A percentile compares a stretch with the other conserved stretches of the same genome.
phyloP scores from a whole-genome alignment of 2,329 filamentous ascomycete species.

The Aspergillus novoparasiticus region DNA sequence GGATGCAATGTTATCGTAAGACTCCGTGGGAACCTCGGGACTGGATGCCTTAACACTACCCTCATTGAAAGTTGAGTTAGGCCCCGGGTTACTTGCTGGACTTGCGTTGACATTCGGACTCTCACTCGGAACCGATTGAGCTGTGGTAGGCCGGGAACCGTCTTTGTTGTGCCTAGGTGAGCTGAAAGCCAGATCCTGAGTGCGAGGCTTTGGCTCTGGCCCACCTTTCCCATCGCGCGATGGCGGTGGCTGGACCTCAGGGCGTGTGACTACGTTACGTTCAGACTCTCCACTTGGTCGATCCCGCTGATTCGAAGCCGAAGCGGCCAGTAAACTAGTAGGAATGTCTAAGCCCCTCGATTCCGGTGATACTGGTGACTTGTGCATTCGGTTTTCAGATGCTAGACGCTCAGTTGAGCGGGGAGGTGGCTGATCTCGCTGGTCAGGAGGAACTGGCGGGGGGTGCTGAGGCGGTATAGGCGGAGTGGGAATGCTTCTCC shows the following conservation, averaged over 20 bases:
- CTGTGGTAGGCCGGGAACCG: constrained; percentile 32
- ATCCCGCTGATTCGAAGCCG: constrained; percentile 13
- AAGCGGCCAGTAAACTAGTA: constrained; percentile 17
- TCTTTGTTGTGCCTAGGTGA: constrained; percentile 29
- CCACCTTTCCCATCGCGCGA: constrained; percentile 30
- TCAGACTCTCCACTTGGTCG: constrained; percentile 21
- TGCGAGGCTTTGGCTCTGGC: constrained; percentile 23
- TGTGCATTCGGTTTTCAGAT: constrained; percentile 20
- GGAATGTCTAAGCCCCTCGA: constrained; percentile 26
- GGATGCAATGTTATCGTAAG: constrained; percentile 33
- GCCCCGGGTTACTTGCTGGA: constrained; percentile 30
- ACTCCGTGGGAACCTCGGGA: constrained; percentile 35
- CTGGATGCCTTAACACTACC: constrained; percentile 35
- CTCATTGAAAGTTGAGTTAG: constrained; percentile 33
- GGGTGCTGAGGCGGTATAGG: constrained; percentile 28
- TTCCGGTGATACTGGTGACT: constrained; percentile 21
- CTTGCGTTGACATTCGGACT: constrained; percentile 21
- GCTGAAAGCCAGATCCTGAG: constrained; percentile 20
- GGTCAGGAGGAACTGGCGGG: constrained; percentile 25
- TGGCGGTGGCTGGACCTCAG: constrained; percentile 28
- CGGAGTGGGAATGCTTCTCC: constrained; percentile 36
- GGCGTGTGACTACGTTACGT: constrained; percentile 22
- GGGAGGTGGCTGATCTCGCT: constrained; percentile 28
- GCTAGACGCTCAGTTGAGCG: constrained; percentile 27
- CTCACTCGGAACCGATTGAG: constrained; percentile 30